phyloP scores from a whole-genome alignment of 441 rosid species.

The Pelargonium citronellum region DNA sequence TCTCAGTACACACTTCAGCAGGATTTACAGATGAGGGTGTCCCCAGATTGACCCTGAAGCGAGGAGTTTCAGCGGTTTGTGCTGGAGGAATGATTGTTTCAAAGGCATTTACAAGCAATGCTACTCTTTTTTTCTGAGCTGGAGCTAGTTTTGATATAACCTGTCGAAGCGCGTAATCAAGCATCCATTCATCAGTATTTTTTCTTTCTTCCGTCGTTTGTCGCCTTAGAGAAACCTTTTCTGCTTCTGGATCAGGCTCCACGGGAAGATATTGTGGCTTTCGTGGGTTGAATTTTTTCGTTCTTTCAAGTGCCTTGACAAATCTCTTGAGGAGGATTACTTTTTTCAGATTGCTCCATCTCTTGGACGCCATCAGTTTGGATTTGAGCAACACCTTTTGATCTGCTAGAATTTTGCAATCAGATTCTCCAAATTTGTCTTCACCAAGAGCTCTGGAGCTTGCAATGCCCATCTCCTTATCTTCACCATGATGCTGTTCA shows the following conservation, averaged over 20 bases:
- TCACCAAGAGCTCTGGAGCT: conserved; percentile 23
- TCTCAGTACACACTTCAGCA: conserved; percentile 14
- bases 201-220: conserved; percentile 54
- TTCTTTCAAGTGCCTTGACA: conserved; percentile 68
- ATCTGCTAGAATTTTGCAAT: neutral
- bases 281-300: conserved; percentile 44
- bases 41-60: conserved; percentile 15
- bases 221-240: conserved; percentile 45
- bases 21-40: conserved; percentile 28
- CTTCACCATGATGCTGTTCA: too few relatives aligned
- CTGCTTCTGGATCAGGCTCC: conserved; percentile 38
- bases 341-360: conserved; percentile 79
- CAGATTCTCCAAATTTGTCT: too few relatives aligned
- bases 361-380: conserved; percentile 40
- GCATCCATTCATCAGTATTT: conserved; percentile 84
- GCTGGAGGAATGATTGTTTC: conserved; percentile 52
- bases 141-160: conserved; percentile 69
- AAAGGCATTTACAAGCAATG: conserved; percentile 77
- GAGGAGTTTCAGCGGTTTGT: conserved; percentile 17
- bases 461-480: conserved; percentile 16
- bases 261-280: conserved; percentile 28
- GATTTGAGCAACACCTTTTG: conserved; percentile 16
- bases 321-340: conserved; percentile 64
- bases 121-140: conserved; percentile 80
- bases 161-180: conserved; percentile 84